These are phyloP conservation scores for Neurospora sublineolata DNA, from an alignment of 495 filamentous ascomycete species.

Conservation along the genomic window DNA sequence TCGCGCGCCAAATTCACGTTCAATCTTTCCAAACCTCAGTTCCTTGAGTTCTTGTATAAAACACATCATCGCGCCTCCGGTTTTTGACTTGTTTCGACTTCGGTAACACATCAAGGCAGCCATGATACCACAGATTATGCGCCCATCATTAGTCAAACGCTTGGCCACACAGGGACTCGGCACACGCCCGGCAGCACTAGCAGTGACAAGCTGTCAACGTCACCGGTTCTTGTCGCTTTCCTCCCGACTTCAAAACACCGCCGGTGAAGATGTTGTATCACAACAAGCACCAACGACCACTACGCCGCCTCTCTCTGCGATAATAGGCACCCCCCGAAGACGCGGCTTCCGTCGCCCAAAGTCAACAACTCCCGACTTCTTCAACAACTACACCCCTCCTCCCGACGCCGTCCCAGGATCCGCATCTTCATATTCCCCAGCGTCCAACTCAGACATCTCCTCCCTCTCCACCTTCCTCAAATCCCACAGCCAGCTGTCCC, in stretches of 20 bases:
- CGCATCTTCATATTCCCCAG: background rate
- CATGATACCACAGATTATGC: background rate
- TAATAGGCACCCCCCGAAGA: background rate
- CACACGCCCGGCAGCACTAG: background rate
- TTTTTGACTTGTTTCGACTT: background rate
- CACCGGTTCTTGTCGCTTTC: background rate
- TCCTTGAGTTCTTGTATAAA: background rate
- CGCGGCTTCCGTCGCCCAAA: background rate
- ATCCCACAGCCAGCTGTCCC: slow-evolving; percentile 49
- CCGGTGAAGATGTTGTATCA: background rate
- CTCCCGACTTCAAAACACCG: background rate
- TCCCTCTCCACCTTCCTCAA: slow-evolving; percentile 22
- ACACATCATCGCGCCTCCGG: background rate
- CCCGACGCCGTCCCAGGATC: background rate
- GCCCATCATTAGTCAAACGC: background rate
- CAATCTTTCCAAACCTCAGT: background rate
- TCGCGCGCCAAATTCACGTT: background rate
- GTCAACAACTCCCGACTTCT: background rate
- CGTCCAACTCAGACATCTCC: background rate
- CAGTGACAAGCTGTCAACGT: background rate
- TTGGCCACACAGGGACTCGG: background rate
- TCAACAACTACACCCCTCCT: background rate
- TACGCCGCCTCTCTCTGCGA: background rate
- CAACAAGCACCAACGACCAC: background rate
- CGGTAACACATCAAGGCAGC: background rate